Conservation (phyloP, 1,284 basidiomycete genomes). For the Vanrija sp. region DNA sequence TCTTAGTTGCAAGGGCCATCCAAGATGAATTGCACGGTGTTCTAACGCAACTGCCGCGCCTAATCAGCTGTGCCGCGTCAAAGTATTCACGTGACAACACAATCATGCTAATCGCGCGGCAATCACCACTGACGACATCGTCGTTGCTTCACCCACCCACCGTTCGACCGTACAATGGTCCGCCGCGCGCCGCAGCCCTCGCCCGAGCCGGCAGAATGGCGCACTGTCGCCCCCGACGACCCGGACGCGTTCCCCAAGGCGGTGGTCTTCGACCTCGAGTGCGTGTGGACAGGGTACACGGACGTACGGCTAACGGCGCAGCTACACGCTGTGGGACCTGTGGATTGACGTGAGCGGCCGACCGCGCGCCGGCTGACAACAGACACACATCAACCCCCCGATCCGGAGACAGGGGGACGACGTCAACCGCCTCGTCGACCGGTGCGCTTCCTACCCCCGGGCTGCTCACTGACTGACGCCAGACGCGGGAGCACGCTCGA, state of each 20-base stretch:
- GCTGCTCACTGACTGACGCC: background rate
- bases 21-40: too few relatives aligned
- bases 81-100: too few relatives aligned
- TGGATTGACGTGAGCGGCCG: conserved; percentile 63
- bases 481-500: conserved; percentile 59
- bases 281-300: conserved; percentile 32
- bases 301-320: conserved; percentile 36
- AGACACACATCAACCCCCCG: conserved; percentile 55
- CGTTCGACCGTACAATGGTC: conserved; percentile 6
- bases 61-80: too few relatives aligned
- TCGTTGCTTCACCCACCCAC: background rate
- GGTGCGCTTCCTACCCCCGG: conserved; percentile 44
- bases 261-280: conserved; percentile 82
- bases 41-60: too few relatives aligned
- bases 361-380: background rate
- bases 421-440: conserved; percentile 62
- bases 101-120: too few relatives aligned
- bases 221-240: conserved; percentile 24
- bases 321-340: conserved; percentile 77
- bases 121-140: background rate
- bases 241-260: conserved; percentile 59
- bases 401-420: conserved; percentile 58
- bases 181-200: conserved; percentile 11
- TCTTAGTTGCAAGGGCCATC: too few relatives aligned
- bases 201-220: conserved; percentile 7